These are phyloP conservation scores for Erysiphe neolycopersici DNA, from an alignment of 2,329 filamentous ascomycete species.

Conservation along the genomic window DNA sequence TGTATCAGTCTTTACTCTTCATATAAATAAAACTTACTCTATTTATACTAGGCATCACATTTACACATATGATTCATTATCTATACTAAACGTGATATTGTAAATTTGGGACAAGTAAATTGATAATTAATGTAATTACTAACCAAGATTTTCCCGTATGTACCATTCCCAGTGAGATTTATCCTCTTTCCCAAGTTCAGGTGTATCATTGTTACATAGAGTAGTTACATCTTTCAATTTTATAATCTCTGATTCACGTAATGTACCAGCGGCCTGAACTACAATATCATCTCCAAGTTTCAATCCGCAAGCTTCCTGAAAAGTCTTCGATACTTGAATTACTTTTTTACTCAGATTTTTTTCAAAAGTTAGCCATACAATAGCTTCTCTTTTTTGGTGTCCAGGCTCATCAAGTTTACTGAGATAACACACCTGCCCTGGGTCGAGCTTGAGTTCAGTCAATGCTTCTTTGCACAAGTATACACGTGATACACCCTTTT, in stretches of 20 bases:
- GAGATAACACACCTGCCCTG: conserved; percentile 32
- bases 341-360: conserved; percentile 36
- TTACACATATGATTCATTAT: no score
- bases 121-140: conserved; percentile 3
- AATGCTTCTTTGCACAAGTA: conserved; percentile 18
- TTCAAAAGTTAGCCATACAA: conserved; percentile 33
- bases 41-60: no score
- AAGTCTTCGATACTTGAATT: conserved; percentile 43
- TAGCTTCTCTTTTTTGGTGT: conserved; percentile 16
- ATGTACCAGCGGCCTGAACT: conserved; percentile 23
- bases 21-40: no score
- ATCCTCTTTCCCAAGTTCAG: conserved; percentile 14
- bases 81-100: no score
- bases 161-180: conserved; percentile 21
- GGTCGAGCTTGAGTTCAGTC: conserved; percentile 23
- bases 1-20: background rate
- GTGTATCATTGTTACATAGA: conserved; percentile 9
- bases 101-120: background rate
- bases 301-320: conserved; percentile 46
- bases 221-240: conserved; percentile 30
- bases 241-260: conserved; percentile 30
- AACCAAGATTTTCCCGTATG: conserved; percentile 18
- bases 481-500: conserved; percentile 13
- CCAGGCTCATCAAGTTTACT: conserved; percentile 14
- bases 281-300: conserved; percentile 43